phyloP scores from a whole-genome alignment of 139 green algal species.

The Coelastrella sp. region DNA sequence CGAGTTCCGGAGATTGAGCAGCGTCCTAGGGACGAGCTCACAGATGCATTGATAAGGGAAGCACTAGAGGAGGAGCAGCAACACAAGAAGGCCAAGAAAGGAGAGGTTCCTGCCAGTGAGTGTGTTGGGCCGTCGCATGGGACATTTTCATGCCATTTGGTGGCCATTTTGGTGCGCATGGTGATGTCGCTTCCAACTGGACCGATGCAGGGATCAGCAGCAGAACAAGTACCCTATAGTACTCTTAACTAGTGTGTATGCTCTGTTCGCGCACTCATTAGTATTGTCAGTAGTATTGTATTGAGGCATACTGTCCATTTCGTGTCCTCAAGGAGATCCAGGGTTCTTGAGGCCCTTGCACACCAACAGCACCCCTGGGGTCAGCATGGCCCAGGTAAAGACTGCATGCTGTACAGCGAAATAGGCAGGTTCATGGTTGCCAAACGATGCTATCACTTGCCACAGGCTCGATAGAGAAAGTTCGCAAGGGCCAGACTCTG shows the following conservation, averaged over 20 bases:
- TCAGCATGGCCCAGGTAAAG: background rate
- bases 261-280: too few species aligned
- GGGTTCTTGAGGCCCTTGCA: too few species aligned
- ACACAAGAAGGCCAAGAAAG: conserved; percentile 35
- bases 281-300: too few species aligned
- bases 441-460: background rate
- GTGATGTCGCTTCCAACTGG: too few species aligned
- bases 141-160: too few species aligned
- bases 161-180: too few species aligned
- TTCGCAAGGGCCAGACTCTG: conserved; percentile 68
- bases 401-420: background rate
- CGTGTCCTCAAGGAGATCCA: too few species aligned
- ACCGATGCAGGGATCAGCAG: too few species aligned
- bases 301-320: too few species aligned
- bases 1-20: conserved; percentile 25
- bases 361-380: too few species aligned
- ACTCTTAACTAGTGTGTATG: too few species aligned
- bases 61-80: conserved; percentile 61
- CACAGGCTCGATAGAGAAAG: background rate
- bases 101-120: background rate
- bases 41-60: conserved; percentile 56
- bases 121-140: background rate
- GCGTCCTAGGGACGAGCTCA: conserved; percentile 41
- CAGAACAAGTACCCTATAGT: too few species aligned
- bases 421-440: background rate